Percentiles rank a stretch among this genome's conserved stretches.
phyloP scores from a whole-genome alignment of 805 yeast species.

The Myxozyma neglecta region DNA sequence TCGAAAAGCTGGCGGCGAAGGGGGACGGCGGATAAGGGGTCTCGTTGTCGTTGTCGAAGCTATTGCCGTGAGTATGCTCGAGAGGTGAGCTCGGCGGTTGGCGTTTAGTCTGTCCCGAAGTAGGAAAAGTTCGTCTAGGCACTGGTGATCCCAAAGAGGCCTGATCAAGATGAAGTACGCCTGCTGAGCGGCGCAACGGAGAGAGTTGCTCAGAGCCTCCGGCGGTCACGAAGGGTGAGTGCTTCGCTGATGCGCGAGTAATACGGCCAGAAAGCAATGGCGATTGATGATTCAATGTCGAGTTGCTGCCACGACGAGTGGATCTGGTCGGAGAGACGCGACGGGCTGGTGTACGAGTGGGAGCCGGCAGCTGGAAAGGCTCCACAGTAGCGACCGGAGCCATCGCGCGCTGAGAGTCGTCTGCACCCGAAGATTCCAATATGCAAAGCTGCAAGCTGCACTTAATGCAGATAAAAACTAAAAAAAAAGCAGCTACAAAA shows the following conservation, averaged over 20 bases:
- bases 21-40: not conserved
- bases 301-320: constrained; percentile 7
- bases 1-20: not conserved
- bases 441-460: not conserved
- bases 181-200: constrained; percentile 44
- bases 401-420: constrained; percentile 10
- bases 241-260: constrained; percentile 26
- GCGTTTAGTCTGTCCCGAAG: constrained; percentile 6
- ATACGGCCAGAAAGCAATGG: constrained; percentile 12
- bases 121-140: constrained; percentile 16
- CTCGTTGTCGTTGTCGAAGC: too few species aligned
- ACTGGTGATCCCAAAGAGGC: constrained; percentile 38
- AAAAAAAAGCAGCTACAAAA: not conserved
- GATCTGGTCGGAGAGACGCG: constrained; percentile 20
- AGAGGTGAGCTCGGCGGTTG: constrained; percentile 1
- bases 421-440: not conserved
- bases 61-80: not conserved
- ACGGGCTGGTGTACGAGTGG: constrained; percentile 19
- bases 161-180: constrained; percentile 45
- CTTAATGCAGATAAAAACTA: not conserved
- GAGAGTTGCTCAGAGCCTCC: constrained; percentile 16
- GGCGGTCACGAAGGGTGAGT: constrained; percentile 11
- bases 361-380: constrained; percentile 24
- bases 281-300: not conserved
- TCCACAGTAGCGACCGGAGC: constrained; percentile 24